Conservation (phyloP, 2,329 filamentous ascomycete genomes). For the Fusarium sp. region DNA sequence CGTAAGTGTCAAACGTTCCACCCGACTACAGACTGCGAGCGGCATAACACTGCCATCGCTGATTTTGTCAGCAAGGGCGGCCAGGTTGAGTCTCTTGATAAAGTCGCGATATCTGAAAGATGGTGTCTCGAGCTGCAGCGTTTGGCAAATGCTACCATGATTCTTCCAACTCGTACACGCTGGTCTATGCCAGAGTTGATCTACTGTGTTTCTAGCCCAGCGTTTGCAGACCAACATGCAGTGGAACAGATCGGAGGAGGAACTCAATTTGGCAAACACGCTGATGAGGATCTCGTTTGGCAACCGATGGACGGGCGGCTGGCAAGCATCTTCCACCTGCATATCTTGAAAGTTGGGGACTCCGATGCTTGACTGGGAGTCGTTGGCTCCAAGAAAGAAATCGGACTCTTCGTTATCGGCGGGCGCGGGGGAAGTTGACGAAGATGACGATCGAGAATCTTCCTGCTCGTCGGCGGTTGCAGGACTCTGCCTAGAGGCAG, state of each 20-base stretch:
- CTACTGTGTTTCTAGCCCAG: constrained; percentile 93
- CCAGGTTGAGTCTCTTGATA: constrained; percentile 91
- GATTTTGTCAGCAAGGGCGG: constrained; percentile 75
- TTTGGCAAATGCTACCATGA: constrained; percentile 81
- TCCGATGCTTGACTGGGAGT: constrained; percentile 91
- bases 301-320: constrained; percentile 83
- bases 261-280: constrained; percentile 86
- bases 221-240: constrained; percentile 95
- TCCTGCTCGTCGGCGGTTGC: constrained; percentile 52
- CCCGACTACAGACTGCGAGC: constrained; percentile 83
- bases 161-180: constrained; percentile 88
- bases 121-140: constrained; percentile 75
- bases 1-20: constrained; percentile 92
- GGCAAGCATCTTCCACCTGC: constrained; percentile 73
- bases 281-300: constrained; percentile 95
- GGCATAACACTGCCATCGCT: constrained; percentile 91
- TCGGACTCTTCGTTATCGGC: constrained; percentile 92
- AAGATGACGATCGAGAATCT: constrained; percentile 70
- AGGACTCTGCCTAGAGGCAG: constrained; percentile 31
- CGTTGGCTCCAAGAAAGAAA: constrained; percentile 88
- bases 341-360: constrained; percentile 80
- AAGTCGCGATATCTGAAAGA: constrained; percentile 91
- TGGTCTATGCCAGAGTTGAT: constrained; percentile 93
- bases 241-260: constrained; percentile 78
- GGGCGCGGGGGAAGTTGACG: constrained; percentile 77